phyloP scores from a whole-genome alignment of 139 green algal genomes.

The Chlorella sp. region DNA sequence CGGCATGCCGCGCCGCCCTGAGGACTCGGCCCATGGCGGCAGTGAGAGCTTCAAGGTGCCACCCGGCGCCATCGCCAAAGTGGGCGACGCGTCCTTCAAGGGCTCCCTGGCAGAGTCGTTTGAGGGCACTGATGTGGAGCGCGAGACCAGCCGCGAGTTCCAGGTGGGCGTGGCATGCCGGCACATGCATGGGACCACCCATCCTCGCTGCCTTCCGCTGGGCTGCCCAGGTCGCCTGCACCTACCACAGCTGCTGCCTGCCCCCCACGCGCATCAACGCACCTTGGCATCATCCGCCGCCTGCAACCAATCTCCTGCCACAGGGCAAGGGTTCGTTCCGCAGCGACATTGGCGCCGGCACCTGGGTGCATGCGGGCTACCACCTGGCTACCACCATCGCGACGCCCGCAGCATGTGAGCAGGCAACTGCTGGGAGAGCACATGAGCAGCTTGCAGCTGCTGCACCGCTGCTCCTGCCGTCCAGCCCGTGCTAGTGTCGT shows the following conservation, averaged over 20 bases:
- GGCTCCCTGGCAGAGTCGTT: no score
- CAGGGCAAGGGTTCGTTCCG: conserved; percentile 25
- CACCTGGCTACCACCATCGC: conserved; percentile 57
- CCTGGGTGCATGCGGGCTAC: conserved; percentile 45
- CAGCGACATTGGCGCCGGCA: conserved; percentile 35
- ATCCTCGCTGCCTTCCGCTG: no score
- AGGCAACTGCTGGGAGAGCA: no score
- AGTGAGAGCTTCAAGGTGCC: no score
- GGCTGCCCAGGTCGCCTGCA: no score
- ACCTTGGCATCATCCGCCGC: background rate
- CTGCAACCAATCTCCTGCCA: background rate
- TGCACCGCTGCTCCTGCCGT: background rate
- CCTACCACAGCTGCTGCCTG: background rate
- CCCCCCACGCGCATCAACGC: background rate
- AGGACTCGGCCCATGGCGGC: no score
- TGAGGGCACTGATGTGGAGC: background rate
- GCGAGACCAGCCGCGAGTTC: background rate
- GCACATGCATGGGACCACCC: background rate
- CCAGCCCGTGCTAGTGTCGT: background rate
- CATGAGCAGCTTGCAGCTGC: background rate
- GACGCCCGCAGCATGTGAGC: conserved; percentile 46
- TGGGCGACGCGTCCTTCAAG: no score
- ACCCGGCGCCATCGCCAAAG: no score
- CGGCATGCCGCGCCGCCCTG: no score
- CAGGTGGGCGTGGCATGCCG: background rate